Percentiles rank a stretch among this genome's conserved stretches.
phyloP scores from a whole-genome alignment of 108 stramenopile species.

The Schizochytrium sp. region DNA sequence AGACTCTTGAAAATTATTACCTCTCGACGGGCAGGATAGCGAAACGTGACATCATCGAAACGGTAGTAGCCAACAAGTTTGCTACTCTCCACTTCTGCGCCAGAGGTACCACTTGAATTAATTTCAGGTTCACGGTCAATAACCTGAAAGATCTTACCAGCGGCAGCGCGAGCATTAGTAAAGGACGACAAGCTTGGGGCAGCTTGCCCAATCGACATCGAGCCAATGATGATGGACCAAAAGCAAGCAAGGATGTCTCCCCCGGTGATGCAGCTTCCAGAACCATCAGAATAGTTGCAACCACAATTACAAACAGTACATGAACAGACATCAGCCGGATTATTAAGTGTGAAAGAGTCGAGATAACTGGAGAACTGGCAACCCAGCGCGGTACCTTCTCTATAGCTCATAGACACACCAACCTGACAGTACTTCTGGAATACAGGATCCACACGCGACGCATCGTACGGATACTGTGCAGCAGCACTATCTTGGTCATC shows the following conservation, averaged over 20 bases:
- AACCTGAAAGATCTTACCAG: conserved; percentile 29
- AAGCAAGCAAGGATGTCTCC: conserved; percentile 63
- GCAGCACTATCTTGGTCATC: not conserved
- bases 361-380: not conserved
- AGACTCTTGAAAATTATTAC: conserved; percentile 79
- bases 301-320: conserved; percentile 2
- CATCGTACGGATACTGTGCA: not conserved
- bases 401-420: not conserved
- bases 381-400: not conserved
- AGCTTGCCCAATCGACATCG: conserved; percentile 56
- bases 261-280: conserved; percentile 54
- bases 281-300: not conserved
- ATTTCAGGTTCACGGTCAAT: conserved; percentile 49
- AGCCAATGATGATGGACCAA: conserved; percentile 64
- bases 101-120: conserved; percentile 10
- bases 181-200: conserved; percentile 32
- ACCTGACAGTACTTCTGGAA: not conserved
- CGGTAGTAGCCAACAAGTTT: conserved; percentile 74
- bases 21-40: conserved; percentile 90
- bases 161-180: conserved; percentile 17
- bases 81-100: not conserved
- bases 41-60: conserved; percentile 84
- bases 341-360: not conserved
- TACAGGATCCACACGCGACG: not conserved
- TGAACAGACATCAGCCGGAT: conserved; percentile 14